phyloP scores from a whole-genome alignment of 768 basidiomycete genomes.

The Auricularia cornea region DNA sequence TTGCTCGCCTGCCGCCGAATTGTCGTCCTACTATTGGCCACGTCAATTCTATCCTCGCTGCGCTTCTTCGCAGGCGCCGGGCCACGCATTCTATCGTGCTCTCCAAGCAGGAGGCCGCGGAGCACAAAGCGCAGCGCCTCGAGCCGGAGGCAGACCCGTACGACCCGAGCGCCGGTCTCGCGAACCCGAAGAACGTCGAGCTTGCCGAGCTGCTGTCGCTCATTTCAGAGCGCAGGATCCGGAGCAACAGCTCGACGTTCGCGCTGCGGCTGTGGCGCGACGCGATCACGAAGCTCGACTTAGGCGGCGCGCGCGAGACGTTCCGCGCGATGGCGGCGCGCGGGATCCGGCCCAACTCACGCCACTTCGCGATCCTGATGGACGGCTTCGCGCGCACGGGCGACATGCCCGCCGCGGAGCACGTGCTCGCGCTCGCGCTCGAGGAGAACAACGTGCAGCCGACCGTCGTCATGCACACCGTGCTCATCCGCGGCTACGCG shows the following conservation, averaged over 20 bases:
- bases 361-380: conserved; percentile 71
- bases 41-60: conserved; percentile 46
- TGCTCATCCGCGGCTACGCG: conserved; percentile 64
- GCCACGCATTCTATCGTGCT: conserved; percentile 19
- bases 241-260: conserved; percentile 48
- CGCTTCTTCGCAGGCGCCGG: conserved; percentile 46
- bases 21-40: conserved; percentile 44
- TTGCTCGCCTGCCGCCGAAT: conserved; percentile 27
- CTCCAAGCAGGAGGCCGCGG: conserved; percentile 16
- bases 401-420: conserved; percentile 48
- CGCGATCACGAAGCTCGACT: conserved; percentile 42
- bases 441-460: conserved; percentile 42
- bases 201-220: not conserved
- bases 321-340: conserved; percentile 54
- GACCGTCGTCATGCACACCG: conserved; percentile 66
- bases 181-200: not conserved
- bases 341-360: conserved; percentile 62
- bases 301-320: conserved; percentile 41
- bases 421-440: conserved; percentile 43
- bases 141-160: not conserved
- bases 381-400: conserved; percentile 58
- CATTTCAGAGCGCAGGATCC: conserved; percentile 19
- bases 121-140: not conserved
- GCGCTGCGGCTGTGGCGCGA: conserved; percentile 59
- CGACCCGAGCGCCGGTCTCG: conserved; percentile 2